Evolutionary conservation across 2,329 filamentous ascomycete species (phyloP).

Genomic region (Calonectria pteridis): DNA sequence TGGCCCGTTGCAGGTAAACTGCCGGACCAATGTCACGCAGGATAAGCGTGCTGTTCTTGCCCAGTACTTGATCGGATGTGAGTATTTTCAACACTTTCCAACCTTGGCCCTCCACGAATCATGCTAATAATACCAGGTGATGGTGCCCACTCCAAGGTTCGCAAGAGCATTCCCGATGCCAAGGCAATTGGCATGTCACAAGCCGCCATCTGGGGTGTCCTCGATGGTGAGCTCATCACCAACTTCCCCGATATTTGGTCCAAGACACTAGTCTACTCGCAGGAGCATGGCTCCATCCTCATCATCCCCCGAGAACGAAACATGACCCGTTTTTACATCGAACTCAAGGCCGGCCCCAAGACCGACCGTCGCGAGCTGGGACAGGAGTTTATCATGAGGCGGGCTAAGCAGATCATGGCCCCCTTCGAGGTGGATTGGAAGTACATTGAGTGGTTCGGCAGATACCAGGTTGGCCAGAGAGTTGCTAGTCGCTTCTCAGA

Average conservation of each 20-base stretch:
- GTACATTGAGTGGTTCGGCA: constrained; percentile 77
- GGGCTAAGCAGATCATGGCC: constrained; percentile 71
- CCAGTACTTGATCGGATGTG: constrained; percentile 77
- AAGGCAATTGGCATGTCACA: constrained; percentile 69
- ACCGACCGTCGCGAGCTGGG: constrained; percentile 57
- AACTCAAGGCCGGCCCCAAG: constrained; percentile 62
- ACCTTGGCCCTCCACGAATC: constrained; percentile 4
- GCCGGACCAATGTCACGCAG: constrained; percentile 64
- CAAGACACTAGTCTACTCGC: constrained; percentile 77
- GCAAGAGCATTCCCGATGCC: constrained; percentile 70
- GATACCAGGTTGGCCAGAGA: constrained; percentile 78
- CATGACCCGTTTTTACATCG: constrained; percentile 75
- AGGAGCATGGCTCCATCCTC: constrained; percentile 76
- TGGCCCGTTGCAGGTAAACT: constrained; percentile 63
- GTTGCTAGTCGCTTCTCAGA: constrained; percentile 78
- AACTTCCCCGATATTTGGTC: constrained; percentile 83
- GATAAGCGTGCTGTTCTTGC: constrained; percentile 65
- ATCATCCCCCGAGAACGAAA: constrained; percentile 80
- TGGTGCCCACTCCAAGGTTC: constrained; percentile 78
- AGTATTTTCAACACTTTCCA: constrained; percentile 37
- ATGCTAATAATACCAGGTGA: constrained; percentile 60
- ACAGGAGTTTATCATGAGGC: constrained; percentile 78
- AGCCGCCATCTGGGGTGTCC: constrained; percentile 74
- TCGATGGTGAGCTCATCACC: constrained; percentile 78
- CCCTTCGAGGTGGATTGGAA: constrained; percentile 70